A percentile compares a stretch with the other conserved stretches of the same genome.
Conservation (phyloP, 2,329 filamentous ascomycete species). For the Colletotrichum phormii region DNA sequence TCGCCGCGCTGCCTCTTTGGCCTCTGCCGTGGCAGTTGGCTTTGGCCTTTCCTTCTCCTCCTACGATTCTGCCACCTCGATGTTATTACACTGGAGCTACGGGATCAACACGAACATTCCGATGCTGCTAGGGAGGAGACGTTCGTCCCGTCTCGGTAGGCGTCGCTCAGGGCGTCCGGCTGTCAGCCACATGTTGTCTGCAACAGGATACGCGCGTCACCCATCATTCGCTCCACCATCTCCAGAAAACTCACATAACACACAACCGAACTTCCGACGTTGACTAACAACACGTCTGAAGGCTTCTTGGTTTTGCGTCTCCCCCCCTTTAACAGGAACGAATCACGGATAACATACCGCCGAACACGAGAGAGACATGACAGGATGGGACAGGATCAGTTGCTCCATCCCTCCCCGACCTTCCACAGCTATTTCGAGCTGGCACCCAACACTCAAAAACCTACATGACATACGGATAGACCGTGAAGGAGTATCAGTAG, state of each 20-base stretch:
- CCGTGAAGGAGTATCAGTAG: neutral
- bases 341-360: conserved; percentile 9
- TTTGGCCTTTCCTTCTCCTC: neutral
- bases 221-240: conserved; percentile 28
- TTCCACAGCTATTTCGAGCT: conserved; percentile 7
- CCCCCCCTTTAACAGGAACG: conserved; percentile 2
- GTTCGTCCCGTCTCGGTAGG: conserved; percentile 36
- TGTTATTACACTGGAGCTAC: conserved; percentile 10
- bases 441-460: neutral
- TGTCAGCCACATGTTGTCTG: conserved; percentile 27
- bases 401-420: conserved; percentile 17
- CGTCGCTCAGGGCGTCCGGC: conserved; percentile 23
- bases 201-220: conserved; percentile 33
- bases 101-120: conserved; percentile 23
- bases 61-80: neutral
- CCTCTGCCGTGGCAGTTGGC: neutral
- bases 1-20: conserved; percentile 10
- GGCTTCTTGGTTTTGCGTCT: neutral
- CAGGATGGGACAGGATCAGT: conserved; percentile 6
- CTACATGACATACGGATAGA: neutral
- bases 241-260: conserved; percentile 17
- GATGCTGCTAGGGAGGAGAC: conserved; percentile 31
- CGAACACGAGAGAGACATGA: neutral
- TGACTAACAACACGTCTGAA: conserved; percentile 5
- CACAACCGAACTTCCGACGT: conserved; percentile 14